Evolutionary conservation across 306 rosid genomes (phyloP).

Genomic region (Neltuma alba): DNA sequence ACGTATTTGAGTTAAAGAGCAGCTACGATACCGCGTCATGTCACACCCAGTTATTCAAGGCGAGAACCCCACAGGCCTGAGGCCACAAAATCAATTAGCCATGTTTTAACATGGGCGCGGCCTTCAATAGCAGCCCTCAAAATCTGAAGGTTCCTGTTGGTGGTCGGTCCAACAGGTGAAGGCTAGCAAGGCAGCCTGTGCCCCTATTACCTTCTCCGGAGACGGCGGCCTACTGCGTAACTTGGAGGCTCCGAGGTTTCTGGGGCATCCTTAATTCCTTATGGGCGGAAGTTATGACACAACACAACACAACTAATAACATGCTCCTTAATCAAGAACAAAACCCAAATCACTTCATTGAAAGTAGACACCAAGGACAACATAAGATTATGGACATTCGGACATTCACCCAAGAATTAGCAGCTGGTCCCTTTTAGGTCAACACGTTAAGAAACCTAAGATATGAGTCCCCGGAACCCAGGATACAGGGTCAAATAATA

Average conservation of each 20-base stretch:
- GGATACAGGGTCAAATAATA: conserved; percentile 74
- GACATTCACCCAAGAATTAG: conserved; percentile 85
- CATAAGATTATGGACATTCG: conserved; percentile 75
- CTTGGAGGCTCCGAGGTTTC: too few relatives aligned
- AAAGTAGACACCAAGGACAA: conserved; percentile 36
- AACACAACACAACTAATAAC: not conserved
- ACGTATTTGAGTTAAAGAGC: too few relatives aligned
- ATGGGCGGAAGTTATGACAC: not conserved
- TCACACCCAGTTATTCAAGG: too few relatives aligned
- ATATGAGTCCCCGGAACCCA: conserved; percentile 70
- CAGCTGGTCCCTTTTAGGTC: conserved; percentile 63
- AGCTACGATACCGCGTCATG: too few relatives aligned
- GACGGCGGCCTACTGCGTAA: too few relatives aligned
- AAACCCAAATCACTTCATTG: conserved; percentile 51
- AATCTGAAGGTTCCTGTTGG: too few relatives aligned
- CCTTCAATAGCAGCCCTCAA: too few relatives aligned
- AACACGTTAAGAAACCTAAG: conserved; percentile 70
- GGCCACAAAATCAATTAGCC: not conserved
- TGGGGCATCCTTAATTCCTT: too few relatives aligned
- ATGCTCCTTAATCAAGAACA: conserved; percentile 30
- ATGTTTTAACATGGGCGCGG: too few relatives aligned
- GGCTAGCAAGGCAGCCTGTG: not conserved
- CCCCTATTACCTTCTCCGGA: too few relatives aligned
- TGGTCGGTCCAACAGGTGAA: too few relatives aligned
- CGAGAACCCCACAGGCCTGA: too few relatives aligned